Conservation (phyloP, 2,329 filamentous ascomycete genomes). For the Penicillium janthinellum region DNA sequence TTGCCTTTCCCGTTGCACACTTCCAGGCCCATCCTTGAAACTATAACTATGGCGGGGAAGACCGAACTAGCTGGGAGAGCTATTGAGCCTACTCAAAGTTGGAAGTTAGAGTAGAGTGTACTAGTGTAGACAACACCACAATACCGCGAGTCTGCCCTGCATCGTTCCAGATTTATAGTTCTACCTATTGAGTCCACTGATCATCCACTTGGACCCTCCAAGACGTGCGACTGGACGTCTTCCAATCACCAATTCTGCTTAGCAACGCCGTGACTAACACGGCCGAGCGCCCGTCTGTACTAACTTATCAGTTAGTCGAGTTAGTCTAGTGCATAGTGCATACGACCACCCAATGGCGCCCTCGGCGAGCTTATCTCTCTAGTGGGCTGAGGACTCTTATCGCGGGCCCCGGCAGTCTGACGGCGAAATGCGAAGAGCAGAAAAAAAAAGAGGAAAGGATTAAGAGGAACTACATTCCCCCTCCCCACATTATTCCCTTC, state of each 20-base stretch:
- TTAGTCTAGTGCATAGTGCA: neutral
- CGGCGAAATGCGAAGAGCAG: neutral
- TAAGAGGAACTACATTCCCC: neutral
- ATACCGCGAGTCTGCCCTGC: too few species aligned
- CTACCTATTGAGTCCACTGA: neutral
- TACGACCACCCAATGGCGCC: neutral
- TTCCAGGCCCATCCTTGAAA: neutral
- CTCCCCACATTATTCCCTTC: constrained; percentile 24
- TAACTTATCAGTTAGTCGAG: neutral
- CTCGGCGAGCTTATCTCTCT: constrained; percentile 26
- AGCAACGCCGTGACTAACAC: constrained; percentile 25
- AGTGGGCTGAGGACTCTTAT: constrained; percentile 9
- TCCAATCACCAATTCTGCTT: neutral
- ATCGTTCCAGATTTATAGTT: neutral
- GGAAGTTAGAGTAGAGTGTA: too few species aligned
- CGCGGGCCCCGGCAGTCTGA: neutral
- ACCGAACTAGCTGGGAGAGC: neutral
- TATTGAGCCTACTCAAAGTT: neutral
- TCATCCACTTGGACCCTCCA: neutral
- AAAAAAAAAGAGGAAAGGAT: neutral
- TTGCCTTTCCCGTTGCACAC: neutral
- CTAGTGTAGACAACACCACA: too few species aligned
- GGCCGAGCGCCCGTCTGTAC: constrained; percentile 6
- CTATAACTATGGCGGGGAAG: neutral
- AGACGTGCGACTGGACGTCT: neutral